Evolutionary conservation across 129 eudicot species (phyloP).

Genomic region (Arctium lappa): DNA sequence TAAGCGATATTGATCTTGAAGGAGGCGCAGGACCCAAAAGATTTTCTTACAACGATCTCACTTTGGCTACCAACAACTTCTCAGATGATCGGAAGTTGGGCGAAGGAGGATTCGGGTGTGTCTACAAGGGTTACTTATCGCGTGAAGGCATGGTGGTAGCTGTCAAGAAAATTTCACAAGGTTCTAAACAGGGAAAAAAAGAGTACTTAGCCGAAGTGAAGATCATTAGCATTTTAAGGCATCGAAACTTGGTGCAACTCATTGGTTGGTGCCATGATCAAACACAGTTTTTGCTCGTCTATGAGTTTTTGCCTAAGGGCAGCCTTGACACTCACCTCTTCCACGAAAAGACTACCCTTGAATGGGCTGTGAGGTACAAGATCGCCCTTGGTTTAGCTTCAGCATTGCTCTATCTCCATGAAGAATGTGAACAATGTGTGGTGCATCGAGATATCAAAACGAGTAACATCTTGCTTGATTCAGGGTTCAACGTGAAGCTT

Average conservation of each 20-base stretch:
- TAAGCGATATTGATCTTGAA: constrained; percentile 28
- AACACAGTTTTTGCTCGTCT: constrained; percentile 33
- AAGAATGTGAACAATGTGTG: constrained; percentile 44
- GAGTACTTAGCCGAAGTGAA: constrained; percentile 35
- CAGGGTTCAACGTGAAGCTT: constrained; percentile 38
- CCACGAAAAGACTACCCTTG: constrained; percentile 4
- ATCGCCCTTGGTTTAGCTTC: constrained; percentile 30
- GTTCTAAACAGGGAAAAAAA: constrained; percentile 38
- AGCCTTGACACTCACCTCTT: constrained; percentile 34
- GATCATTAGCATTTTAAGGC: constrained; percentile 32
- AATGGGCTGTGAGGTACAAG: constrained; percentile 29
- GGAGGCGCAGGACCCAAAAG: constrained; percentile 11
- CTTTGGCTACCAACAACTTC: not conserved
- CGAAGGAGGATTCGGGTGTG: not conserved
- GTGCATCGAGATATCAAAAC: constrained; percentile 45
- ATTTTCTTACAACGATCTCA: not conserved
- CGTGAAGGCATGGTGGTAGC: constrained; percentile 22
- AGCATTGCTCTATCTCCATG: constrained; percentile 37
- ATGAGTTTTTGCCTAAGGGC: constrained; percentile 39
- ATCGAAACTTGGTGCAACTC: constrained; percentile 36
- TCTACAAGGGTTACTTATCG: constrained; percentile 10
- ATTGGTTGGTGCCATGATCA: constrained; percentile 41
- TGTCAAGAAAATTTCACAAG: constrained; percentile 28
- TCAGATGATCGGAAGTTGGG: not conserved
- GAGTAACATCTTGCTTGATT: constrained; percentile 55